Percentiles rank a stretch among this genome's conserved stretches.
These are phyloP conservation scores for Fusarium palustre DNA, from an alignment of 2,329 filamentous ascomycete genomes.

Conservation along the genomic window DNA sequence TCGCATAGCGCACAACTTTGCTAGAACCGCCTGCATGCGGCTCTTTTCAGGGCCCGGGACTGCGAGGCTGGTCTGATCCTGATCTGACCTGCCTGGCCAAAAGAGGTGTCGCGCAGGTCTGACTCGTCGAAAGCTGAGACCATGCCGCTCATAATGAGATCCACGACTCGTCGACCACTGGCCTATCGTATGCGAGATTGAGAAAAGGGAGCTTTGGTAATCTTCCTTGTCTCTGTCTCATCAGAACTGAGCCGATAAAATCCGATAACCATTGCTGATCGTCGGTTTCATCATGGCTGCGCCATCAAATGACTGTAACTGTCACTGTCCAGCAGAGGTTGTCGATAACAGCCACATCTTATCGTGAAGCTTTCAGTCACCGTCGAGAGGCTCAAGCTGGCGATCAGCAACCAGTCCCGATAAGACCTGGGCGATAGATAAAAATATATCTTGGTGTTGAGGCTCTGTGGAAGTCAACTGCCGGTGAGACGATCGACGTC, in stretches of 20 bases:
- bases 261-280: constrained; percentile 23
- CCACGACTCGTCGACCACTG: constrained; percentile 21
- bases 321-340: not conserved
- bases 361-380: constrained; percentile 15
- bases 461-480: constrained; percentile 38
- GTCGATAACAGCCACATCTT: constrained; percentile 25
- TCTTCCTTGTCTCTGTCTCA: not conserved
- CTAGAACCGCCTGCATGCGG: constrained; percentile 37
- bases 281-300: constrained; percentile 18
- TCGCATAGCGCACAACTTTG: constrained; percentile 39
- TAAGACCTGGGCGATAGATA: constrained; percentile 16
- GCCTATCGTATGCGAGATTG: constrained; percentile 7
- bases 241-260: constrained; percentile 27
- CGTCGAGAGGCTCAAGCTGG: constrained; percentile 9
- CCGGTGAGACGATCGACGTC: constrained; percentile 19
- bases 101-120: not conserved
- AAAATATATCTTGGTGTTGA: constrained; percentile 23
- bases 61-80: constrained; percentile 10
- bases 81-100: not conserved
- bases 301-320: constrained; percentile 6
- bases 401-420: constrained; percentile 18
- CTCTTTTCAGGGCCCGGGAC: constrained; percentile 26
- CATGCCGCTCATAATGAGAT: constrained; percentile 29
- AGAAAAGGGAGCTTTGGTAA: not conserved
- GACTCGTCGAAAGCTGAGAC: constrained; percentile 24